Evolutionary conservation across 208 protist genomes (phyloP).

Genomic region (Acanthamoeba castellanii): DNA sequence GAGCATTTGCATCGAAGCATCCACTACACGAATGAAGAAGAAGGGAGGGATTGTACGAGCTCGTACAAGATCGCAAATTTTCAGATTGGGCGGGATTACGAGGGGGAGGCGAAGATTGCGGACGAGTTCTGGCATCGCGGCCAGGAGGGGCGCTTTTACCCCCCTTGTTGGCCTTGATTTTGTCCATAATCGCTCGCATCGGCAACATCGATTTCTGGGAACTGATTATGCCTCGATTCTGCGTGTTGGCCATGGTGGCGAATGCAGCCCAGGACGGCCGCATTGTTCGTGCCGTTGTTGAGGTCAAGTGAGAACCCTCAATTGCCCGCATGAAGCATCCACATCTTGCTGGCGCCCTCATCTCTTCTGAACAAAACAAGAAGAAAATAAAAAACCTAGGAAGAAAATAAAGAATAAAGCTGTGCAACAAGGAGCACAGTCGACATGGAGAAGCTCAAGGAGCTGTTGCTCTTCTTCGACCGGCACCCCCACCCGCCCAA

Average conservation of each 20-base stretch:
- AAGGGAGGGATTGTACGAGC: neutral
- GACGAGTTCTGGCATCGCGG: too few relatives aligned
- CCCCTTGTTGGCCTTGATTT: neutral
- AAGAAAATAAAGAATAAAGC: neutral
- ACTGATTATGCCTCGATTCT: neutral
- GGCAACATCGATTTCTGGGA: neutral
- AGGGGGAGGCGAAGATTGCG: too few relatives aligned
- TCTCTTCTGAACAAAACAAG: neutral
- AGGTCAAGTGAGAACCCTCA: too few relatives aligned
- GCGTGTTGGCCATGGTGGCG: neutral
- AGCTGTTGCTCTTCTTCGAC: conserved; percentile 25
- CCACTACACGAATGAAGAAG: too few relatives aligned
- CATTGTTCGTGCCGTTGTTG: too few relatives aligned
- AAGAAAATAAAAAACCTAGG: neutral
- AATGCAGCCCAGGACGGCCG: too few relatives aligned
- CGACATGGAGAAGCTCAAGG: conserved; percentile 10
- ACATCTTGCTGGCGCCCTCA: neutral
- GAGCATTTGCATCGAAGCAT: too few relatives aligned
- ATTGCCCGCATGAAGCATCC: too few relatives aligned
- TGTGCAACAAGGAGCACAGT: neutral
- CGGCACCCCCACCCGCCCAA: conserved; percentile 15
- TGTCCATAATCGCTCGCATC: conserved; percentile 21
- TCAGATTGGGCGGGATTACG: too few relatives aligned
- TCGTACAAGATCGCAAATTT: too few relatives aligned
- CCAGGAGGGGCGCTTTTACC: neutral